These are phyloP conservation scores for Globisporangium heterothallicum DNA, from an alignment of 352 stramenopile species.

Conservation along the genomic window DNA sequence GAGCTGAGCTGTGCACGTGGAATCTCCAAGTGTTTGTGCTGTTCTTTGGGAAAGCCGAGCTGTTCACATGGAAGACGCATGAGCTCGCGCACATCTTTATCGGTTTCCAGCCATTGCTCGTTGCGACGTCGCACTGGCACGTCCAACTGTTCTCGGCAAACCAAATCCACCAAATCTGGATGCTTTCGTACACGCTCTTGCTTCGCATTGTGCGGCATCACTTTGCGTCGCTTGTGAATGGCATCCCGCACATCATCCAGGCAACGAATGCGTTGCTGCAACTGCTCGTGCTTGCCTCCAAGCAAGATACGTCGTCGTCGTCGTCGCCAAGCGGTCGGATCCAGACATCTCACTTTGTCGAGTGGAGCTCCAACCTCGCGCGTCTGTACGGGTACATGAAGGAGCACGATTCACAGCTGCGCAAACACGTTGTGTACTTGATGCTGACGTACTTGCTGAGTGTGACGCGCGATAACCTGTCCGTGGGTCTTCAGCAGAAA, in stretches of 20 bases:
- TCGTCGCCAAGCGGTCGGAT: too few relatives aligned
- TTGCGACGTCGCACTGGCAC: conserved; percentile 21
- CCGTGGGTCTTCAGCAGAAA: conserved; percentile 57
- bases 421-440: conserved; percentile 84
- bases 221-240: conserved; percentile 61
- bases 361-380: conserved; percentile 83
- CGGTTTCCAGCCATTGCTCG: conserved; percentile 56
- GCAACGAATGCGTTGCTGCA: conserved; percentile 62
- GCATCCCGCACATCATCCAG: conserved; percentile 59
- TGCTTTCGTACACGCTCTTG: conserved; percentile 70
- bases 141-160: conserved; percentile 16
- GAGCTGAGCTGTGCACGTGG: conserved; percentile 30
- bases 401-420: conserved; percentile 64
- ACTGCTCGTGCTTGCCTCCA: conserved; percentile 36
- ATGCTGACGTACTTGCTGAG: conserved; percentile 61
- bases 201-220: conserved; percentile 75
- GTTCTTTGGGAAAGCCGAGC: conserved; percentile 69
- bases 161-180: conserved; percentile 71
- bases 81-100: conserved; percentile 68
- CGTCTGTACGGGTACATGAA: conserved; percentile 87
- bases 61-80: conserved; percentile 73
- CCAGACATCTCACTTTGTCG: conserved; percentile 19
- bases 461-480: conserved; percentile 54
- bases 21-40: conserved; percentile 60
- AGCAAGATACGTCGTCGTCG: neutral